Base-by-base conservation (phyloP, 192 early-diverging fungal genomes). In the Coemansia biformis region DNA sequence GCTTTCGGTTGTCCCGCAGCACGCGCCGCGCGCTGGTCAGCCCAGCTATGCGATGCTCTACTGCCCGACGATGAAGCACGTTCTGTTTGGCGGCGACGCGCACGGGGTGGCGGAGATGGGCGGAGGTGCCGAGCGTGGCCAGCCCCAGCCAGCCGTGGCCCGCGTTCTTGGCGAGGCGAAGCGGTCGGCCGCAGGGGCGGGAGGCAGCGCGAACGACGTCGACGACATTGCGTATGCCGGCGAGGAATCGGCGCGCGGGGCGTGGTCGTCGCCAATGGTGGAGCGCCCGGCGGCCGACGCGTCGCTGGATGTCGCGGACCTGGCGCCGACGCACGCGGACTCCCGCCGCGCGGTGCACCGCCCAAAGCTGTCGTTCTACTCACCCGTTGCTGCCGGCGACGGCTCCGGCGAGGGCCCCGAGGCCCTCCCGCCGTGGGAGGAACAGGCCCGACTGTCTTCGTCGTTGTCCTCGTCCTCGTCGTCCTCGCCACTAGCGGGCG, bases 21-120 rank as follows among this genome's bases (percentile, higher is more conserved):
- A 26, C 26, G 23, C 10, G 8, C 34, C 19, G 21, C 22, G 23
- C 33, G 71, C n/a, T n/a, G n/a, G n/a, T n/a, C n/a, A n/a, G n/a
- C n/a, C n/a, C n/a, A n/a, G 63, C 40, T 52, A 75, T 17, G 62
- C 63, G 1, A 75, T 75, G 72, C 38, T 75, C 45, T 75, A 64
- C 38, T 75, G 72, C 40, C 66, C 66, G 12, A 52, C 42, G 16
- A 57, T 75, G 53, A 66, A 69, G 45, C 72, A 75, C 14, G 71
- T 73, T 13, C n/a, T 57, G 39, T 65, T 73, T 47, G 43, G 57
- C 36, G 45, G 56, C 51, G 57, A 52, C 11, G 38, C 40, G 37
- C 33, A 41, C 43, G 40, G 55, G 18, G 30, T 46, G 6, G 32
- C 35, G 11, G 56, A 43, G 1, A 24, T 43, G 28, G 16, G 15